phyloP scores from a whole-genome alignment of 306 rosid genomes.

The Alnus glutinosa region DNA sequence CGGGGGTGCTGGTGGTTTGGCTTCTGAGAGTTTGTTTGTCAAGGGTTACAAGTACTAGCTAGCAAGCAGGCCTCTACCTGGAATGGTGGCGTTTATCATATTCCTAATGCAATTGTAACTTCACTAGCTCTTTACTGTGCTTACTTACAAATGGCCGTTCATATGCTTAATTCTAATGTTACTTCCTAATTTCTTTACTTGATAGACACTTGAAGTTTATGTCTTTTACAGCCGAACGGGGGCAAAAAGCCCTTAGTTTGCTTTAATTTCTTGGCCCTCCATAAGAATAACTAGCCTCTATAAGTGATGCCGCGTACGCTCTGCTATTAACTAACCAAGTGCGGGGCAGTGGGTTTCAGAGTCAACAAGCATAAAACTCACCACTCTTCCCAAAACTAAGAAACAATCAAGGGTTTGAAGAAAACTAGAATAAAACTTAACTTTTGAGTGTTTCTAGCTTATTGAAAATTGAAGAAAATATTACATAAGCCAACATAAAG shows the following conservation, averaged over 20 bases:
- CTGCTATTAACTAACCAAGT: too few species aligned
- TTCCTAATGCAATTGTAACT: constrained; percentile 23
- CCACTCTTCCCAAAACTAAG: too few species aligned
- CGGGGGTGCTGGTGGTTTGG: constrained; percentile 46
- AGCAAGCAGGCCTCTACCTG: background rate
- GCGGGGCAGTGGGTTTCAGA: too few species aligned
- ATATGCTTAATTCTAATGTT: constrained; percentile 23
- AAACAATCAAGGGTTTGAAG: too few species aligned
- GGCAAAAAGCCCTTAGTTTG: background rate
- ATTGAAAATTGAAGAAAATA: too few species aligned
- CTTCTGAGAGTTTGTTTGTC: constrained; percentile 71
- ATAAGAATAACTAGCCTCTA: too few species aligned
- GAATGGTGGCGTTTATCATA: constrained; percentile 8
- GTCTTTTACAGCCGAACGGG: background rate
- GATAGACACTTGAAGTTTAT: background rate
- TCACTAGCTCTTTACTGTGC: constrained; percentile 29
- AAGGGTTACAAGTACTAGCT: constrained; percentile 67
- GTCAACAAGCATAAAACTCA: too few species aligned
- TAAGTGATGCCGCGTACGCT: too few species aligned
- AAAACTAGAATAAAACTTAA: too few species aligned
- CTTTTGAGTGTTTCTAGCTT: too few species aligned
- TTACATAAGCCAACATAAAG: too few species aligned
- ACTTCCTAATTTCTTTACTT: background rate
- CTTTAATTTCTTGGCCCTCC: background rate
- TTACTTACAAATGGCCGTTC: constrained; percentile 23